A percentile compares a stretch with the other conserved stretches of the same genome.
Evolutionary conservation across 1,284 basidiomycete genomes (phyloP).

Genomic region (Schizopora paradoxa): DNA sequence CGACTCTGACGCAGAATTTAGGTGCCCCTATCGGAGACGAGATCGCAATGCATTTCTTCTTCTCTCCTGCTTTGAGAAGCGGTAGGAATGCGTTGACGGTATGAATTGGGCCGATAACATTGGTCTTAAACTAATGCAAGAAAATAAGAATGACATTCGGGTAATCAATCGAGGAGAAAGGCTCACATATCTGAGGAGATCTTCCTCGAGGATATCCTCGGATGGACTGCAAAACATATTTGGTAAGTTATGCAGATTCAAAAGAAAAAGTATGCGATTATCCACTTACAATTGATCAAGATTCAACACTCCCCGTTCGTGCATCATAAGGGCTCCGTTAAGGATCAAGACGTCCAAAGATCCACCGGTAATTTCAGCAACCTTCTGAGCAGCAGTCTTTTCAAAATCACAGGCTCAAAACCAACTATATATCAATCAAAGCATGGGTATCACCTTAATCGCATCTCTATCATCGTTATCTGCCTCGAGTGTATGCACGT

Average conservation of each 20-base stretch:
- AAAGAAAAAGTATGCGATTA: neutral
- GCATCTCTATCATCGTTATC: slow-evolving; percentile 24
- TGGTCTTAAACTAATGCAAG: slow-evolving; percentile 15
- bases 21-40: slow-evolving; percentile 18
- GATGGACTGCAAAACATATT: neutral
- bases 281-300: neutral
- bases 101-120: slow-evolving; percentile 20
- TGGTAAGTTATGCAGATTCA: neutral
- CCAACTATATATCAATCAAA: neutral
- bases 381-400: slow-evolving; percentile 20
- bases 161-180: neutral
- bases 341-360: slow-evolving; percentile 31
- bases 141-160: neutral
- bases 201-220: neutral
- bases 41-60: slow-evolving; percentile 22
- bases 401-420: neutral
- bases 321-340: slow-evolving; percentile 23
- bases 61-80: slow-evolving; percentile 18
- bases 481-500: slow-evolving; percentile 26
- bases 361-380: slow-evolving; percentile 25
- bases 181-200: neutral
- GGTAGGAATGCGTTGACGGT: slow-evolving; percentile 23
- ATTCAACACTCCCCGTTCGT: neutral
- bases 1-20: slow-evolving; percentile 12
- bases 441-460: slow-evolving; percentile 20